Base-by-base conservation (phyloP, 2,329 filamentous ascomycete genomes). In the Phaeosphaeria sp. region DNA sequence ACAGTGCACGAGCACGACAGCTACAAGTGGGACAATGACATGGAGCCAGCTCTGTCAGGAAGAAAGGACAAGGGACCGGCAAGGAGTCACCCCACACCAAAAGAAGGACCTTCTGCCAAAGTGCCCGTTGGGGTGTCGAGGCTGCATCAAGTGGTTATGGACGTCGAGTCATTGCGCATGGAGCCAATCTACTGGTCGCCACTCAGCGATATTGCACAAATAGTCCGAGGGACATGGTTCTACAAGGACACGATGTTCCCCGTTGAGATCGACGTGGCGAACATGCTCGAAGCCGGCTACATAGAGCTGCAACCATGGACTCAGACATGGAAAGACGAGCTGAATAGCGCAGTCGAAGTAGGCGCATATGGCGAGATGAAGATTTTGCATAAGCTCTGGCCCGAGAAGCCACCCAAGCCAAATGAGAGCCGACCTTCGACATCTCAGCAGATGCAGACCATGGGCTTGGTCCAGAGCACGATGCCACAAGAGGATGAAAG, bases 171-270 rank as follows among this genome's bases (percentile, higher is more conserved):
- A 6, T 70, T 72, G 61, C 84, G 91, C 70, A 96, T 99, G 93
- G 92, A 93, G 75, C 95, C 95, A 0, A 97, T 98, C 58, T 99
- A 99, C 74, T 99, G 95, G 95, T 93, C 90, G 18, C 94, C 95
- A 7, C 85, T 98, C 30, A 93, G 96, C 68, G 95, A 98, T 71
- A 86, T 96, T 30, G 90, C 92, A 6, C 83, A 88, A 36, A 93
- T 98, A 1, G 84, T 90, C 56, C 85, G 95, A 64, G 93, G 91
- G 0, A 98, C 94, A 0, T 99, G 95, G 95, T 99, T 99, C 75
- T 98, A 98, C 77, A 90, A 90, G 79, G 93, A 97, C 72, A 94
- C 90, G 0, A 97, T 98, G 93, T 82, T 91, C 57, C 95, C 95
- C 0, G 86, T 99, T 6, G 92, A 96, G 62, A 86, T 92, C 0